Conservation (phyloP, 164 flowering plant genomes). For the Dillenia suffruticosa region DNA sequence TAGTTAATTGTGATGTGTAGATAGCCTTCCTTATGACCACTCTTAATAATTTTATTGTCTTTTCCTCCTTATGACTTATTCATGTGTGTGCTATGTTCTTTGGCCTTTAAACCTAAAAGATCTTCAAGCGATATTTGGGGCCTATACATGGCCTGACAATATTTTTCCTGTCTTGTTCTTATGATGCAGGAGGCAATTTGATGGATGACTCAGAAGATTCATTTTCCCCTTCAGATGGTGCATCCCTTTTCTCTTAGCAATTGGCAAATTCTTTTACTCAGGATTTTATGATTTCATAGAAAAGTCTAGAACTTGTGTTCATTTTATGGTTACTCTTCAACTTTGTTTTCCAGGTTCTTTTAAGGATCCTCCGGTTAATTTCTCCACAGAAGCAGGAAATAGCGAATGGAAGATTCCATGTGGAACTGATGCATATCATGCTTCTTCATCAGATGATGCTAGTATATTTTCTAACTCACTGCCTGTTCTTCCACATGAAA, state of each 20-base stretch:
- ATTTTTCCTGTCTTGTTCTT: neutral
- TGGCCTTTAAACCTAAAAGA: too few relatives aligned
- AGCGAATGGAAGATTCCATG: constrained; percentile 41
- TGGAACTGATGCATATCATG: constrained; percentile 38
- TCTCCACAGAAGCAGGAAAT: constrained; percentile 30
- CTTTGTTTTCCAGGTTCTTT: constrained; percentile 30
- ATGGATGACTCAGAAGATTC: constrained; percentile 38
- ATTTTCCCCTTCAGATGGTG: constrained; percentile 2
- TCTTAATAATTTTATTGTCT: too few relatives aligned
- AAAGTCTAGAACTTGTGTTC: too few relatives aligned
- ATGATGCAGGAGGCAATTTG: constrained; percentile 15
- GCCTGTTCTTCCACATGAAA: constrained; percentile 85
- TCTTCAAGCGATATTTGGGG: too few relatives aligned
- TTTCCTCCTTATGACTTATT: too few relatives aligned
- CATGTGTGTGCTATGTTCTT: too few relatives aligned
- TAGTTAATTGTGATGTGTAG: too few relatives aligned
- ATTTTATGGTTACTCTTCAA: neutral
- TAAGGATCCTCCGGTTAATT: constrained; percentile 18
- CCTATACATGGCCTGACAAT: too few relatives aligned
- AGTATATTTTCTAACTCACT: constrained; percentile 88
- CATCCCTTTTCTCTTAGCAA: too few relatives aligned
- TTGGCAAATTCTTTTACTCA: too few relatives aligned
- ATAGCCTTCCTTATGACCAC: too few relatives aligned
- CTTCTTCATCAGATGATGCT: constrained; percentile 47
- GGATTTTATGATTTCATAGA: too few relatives aligned